Base-by-base conservation (phyloP, 495 filamentous ascomycete genomes). In the Bathelium albidoporum region DNA sequence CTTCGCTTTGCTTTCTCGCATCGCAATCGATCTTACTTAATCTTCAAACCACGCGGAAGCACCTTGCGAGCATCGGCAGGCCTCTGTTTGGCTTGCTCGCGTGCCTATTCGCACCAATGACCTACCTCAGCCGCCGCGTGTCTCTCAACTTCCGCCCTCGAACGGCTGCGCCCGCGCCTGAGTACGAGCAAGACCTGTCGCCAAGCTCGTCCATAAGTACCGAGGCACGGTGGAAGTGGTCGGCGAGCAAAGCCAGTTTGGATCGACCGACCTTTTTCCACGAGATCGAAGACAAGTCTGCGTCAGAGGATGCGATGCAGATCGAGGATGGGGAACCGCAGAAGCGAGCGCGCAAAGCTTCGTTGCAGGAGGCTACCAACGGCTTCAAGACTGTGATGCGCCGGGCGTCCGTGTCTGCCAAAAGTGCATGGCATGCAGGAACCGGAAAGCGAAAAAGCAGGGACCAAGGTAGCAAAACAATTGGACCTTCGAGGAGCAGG, bases 381-480 rank as follows among this genome's bases (percentile, higher is more conserved):
- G 49, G 49, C 49, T 55, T 55, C 9, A 55, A 55, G 24, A 55
- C 49, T 11, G 49, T 55, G 20, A 55, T 55, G 49, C 49, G 49
- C n/a, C 49, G 49, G 24, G 49, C 49, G 10, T 55, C 49, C 5
- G 49, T 55, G 9, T 55, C 49, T 29, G 49, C 49, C 24, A 55
- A 55, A 29, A 55, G 49, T 16, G 49, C 49, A 2, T 55, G 49
- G 49, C 49, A 55, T 29, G 49, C 49, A 7, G 49, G 49, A 55
- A 55, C 49, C 12, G 49, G 49, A 9, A 55, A 55, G 49, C 49
- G 49, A 55, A 55, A 55, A 55, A 55, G 49, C 20, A 12, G 49
- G 24, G 49, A 55, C 29, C 49, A 55, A 26, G 24, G 49, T 55
- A 24, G 49, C 49, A 55, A 55, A 29, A 2, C 5, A 7, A 2